phyloP scores from a whole-genome alignment of 2,329 filamentous ascomycete genomes.

The Colletotrichum gigasporum region DNA sequence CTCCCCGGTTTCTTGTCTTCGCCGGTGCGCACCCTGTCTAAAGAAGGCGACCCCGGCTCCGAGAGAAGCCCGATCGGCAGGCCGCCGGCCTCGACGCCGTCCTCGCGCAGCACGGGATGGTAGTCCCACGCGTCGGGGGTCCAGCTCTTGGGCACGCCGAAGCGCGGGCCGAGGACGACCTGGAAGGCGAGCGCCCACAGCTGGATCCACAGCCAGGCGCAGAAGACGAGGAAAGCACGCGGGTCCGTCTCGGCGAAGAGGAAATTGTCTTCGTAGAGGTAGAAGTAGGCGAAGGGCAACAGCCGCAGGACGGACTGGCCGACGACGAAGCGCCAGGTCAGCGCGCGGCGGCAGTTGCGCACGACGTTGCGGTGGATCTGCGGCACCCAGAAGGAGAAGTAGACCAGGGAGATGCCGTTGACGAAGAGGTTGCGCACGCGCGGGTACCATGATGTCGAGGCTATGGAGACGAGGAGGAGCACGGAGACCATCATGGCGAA shows the following conservation, averaged over 20 bases:
- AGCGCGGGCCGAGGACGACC: constrained; percentile 87
- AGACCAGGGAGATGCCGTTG: constrained; percentile 74
- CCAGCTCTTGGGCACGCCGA: constrained; percentile 79
- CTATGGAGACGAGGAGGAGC: constrained; percentile 67
- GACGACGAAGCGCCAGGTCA: constrained; percentile 90
- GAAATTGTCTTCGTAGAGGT: constrained; percentile 80
- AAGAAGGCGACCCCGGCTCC: constrained; percentile 34
- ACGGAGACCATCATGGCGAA: constrained; percentile 65
- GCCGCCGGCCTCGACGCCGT: constrained; percentile 80
- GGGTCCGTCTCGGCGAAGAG: constrained; percentile 78
- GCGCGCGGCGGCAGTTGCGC: constrained; percentile 89
- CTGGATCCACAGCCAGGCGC: constrained; percentile 88
- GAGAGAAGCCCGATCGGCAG: constrained; percentile 79
- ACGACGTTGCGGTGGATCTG: constrained; percentile 92
- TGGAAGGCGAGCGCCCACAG: constrained; percentile 81
- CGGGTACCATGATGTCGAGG: constrained; percentile 69
- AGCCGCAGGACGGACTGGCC: constrained; percentile 84
- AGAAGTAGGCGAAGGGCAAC: constrained; percentile 87
- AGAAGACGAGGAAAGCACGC: constrained; percentile 70
- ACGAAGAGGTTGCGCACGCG: constrained; percentile 64
- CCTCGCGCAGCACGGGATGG: constrained; percentile 86
- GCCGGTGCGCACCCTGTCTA: constrained; percentile 42
- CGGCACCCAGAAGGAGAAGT: constrained; percentile 91
- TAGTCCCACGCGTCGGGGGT: constrained; percentile 89
- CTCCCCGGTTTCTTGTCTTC: constrained; percentile 41